Conservation (phyloP, 805 yeast species). For the Cephaloascus fragrans region DNA sequence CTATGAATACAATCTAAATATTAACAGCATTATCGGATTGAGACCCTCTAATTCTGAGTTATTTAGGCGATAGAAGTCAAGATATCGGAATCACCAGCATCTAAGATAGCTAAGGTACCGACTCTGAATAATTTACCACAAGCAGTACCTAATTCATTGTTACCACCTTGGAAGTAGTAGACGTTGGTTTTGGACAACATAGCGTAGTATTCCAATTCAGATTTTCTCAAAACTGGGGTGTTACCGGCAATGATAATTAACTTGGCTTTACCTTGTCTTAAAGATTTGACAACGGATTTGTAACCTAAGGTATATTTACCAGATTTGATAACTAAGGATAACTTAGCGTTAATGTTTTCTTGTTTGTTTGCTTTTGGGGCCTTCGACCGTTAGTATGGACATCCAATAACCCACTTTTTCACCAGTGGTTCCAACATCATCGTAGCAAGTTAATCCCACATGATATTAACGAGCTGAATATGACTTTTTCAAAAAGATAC, state of each 20-base stretch:
- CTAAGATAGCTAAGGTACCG: constrained; percentile 91
- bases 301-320: constrained; percentile 99
- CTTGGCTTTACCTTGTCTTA: constrained; percentile 99
- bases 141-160: constrained; percentile 99
- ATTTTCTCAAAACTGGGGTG: constrained; percentile 99
- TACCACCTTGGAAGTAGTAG: constrained; percentile 99
- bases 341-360: constrained; percentile 96
- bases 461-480: no score
- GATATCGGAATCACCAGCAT: constrained; percentile 99
- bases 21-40: no score
- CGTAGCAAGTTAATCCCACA: no score
- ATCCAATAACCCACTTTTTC: no score
- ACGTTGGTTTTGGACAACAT: constrained; percentile 96
- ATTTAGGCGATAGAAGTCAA: constrained; percentile 45
- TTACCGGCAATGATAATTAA: constrained; percentile 95
- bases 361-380: constrained; percentile 91
- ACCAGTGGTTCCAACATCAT: no score
- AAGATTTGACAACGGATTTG: constrained; percentile 97
- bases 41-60: no score
- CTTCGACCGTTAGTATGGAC: constrained; percentile 40
- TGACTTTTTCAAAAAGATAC: constrained; percentile 40
- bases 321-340: constrained; percentile 96
- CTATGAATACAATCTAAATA: neutral
- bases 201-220: constrained; percentile 99
- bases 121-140: constrained; percentile 99